These are phyloP conservation scores for Globisporangium acanthophoron DNA, from an alignment of 352 stramenopile genomes.

Conservation along the genomic window DNA sequence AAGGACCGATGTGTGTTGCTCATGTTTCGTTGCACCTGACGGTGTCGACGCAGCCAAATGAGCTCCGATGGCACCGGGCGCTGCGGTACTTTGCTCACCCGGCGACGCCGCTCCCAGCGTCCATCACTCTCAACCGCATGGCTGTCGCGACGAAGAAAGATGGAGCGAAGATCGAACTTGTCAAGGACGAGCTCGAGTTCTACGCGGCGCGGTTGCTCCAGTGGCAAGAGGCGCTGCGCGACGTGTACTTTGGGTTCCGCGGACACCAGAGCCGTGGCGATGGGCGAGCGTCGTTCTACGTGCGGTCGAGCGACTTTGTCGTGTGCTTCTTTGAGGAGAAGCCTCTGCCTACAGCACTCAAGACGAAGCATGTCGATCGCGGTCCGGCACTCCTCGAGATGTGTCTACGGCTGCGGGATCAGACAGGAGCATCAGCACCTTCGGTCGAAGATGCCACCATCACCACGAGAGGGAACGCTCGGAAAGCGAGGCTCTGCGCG, in stretches of 20 bases:
- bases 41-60: conserved; percentile 4
- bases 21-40: background rate
- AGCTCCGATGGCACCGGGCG: conserved; percentile 54
- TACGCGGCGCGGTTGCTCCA: conserved; percentile 46
- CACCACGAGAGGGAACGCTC: background rate
- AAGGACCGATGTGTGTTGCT: background rate
- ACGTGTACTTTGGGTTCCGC: conserved; percentile 65
- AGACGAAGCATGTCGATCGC: background rate
- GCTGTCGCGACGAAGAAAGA: conserved; percentile 21
- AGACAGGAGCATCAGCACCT: conserved; percentile 2
- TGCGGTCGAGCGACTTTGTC: conserved; percentile 58
- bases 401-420: conserved; percentile 20
- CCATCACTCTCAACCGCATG: conserved; percentile 39
- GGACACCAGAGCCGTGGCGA: background rate
- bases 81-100: conserved; percentile 70
- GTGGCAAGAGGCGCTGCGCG: conserved; percentile 66
- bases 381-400: conserved; percentile 23
- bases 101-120: conserved; percentile 40
- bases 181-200: conserved; percentile 54
- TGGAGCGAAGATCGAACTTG: conserved; percentile 20
- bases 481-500: conserved; percentile 24
- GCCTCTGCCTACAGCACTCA: background rate
- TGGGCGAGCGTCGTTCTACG: conserved; percentile 31
- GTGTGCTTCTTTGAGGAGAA: conserved; percentile 45
- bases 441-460: background rate